phyloP scores from a whole-genome alignment of 2,329 filamentous ascomycete species.

The Aspergillus niger region DNA sequence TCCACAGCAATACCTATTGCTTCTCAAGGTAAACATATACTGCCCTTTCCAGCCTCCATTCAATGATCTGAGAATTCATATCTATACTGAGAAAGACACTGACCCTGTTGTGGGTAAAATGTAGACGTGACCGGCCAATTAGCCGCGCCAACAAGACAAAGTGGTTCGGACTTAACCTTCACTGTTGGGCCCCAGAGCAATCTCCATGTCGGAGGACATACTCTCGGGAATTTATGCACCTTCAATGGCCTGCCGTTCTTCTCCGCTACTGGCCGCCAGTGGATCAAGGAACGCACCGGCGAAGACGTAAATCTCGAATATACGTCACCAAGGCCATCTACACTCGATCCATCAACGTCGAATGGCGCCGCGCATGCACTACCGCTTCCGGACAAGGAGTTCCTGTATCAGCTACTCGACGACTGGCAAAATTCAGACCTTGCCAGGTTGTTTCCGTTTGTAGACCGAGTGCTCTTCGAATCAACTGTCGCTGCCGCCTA shows the following conservation, averaged over 20 bases:
- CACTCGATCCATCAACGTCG: not conserved
- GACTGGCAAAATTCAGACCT: not conserved
- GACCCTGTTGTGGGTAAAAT: not conserved
- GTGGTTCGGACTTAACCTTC: not conserved
- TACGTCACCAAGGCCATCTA: not conserved
- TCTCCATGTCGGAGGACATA: not conserved
- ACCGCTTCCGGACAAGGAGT: not conserved
- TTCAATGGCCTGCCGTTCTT: slow-evolving; percentile 7
- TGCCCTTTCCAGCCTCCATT: too few species aligned
- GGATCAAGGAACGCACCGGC: slow-evolving; percentile 4
- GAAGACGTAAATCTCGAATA: not conserved
- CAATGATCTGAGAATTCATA: too few species aligned
- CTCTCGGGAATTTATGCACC: not conserved
- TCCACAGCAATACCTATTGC: too few species aligned
- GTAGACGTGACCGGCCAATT: not conserved
- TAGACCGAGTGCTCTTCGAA: not conserved
- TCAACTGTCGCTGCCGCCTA: slow-evolving; percentile 9
- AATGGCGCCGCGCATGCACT: not conserved
- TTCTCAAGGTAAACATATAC: too few species aligned
- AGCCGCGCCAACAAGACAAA: not conserved
- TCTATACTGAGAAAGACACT: not conserved
- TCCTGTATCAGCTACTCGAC: not conserved
- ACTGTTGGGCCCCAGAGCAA: not conserved
- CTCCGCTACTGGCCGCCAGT: slow-evolving; percentile 3
- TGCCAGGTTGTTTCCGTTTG: not conserved